These are phyloP conservation scores for Lyophyllum semitale DNA, from an alignment of 768 basidiomycete genomes.

Conservation along the genomic window DNA sequence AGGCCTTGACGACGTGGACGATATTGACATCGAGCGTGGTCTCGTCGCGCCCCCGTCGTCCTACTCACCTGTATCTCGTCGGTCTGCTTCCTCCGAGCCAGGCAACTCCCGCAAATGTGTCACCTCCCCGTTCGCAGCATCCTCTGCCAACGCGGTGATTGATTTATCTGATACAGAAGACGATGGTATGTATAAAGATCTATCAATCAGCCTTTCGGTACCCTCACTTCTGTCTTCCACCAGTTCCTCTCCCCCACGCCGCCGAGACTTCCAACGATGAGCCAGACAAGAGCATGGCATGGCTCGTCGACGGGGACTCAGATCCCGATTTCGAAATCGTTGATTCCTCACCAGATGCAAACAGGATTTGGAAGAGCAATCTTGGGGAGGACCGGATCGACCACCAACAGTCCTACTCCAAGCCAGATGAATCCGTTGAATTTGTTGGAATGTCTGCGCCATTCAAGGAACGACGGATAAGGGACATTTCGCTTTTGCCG, in stretches of 20 bases:
- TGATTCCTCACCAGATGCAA: slow-evolving; percentile 47
- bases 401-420: background rate
- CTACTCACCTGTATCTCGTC: background rate
- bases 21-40: slow-evolving; percentile 56
- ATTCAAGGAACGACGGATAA: background rate
- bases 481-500: background rate
- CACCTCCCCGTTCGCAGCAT: background rate
- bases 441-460: slow-evolving; percentile 9
- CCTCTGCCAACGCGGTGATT: slow-evolving; percentile 9
- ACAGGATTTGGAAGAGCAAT: slow-evolving; percentile 3
- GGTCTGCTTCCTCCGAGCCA: slow-evolving; percentile 1
- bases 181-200: slow-evolving; percentile 3
- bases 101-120: background rate
- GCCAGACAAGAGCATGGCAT: slow-evolving; percentile 51
- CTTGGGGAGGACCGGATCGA: background rate
- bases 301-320: slow-evolving; percentile 68
- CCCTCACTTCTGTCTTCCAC: background rate
- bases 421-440: slow-evolving; percentile 25
- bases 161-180: slow-evolving; percentile 11
- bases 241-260: background rate
- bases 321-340: slow-evolving; percentile 55
- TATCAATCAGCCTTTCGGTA: background rate
- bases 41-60: slow-evolving; percentile 20
- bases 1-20: slow-evolving; percentile 54
- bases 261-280: slow-evolving; percentile 6